phyloP scores from a whole-genome alignment of 768 basidiomycete species.

The Lactarius indigo region DNA sequence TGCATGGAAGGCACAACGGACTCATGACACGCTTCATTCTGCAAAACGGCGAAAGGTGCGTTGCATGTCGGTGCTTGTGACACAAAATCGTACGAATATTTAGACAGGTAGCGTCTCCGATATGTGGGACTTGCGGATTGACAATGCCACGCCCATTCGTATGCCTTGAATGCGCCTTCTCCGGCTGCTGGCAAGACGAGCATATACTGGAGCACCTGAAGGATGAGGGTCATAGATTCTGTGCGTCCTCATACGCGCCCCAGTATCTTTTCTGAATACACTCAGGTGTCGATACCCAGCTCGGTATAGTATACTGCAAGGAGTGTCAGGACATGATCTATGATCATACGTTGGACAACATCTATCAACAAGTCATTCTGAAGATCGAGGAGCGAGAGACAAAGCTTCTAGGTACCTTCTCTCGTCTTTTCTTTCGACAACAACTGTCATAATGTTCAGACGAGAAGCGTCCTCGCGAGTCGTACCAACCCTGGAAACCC shows the following conservation, averaged over 20 bases:
- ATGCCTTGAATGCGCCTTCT: constrained; percentile 67
- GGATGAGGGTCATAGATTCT: constrained; percentile 57
- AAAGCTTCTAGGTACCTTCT: constrained; percentile 51
- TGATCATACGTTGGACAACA: constrained; percentile 47
- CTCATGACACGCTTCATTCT: constrained; percentile 45
- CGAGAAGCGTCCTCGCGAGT: constrained; percentile 41
- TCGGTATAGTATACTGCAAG: constrained; percentile 72
- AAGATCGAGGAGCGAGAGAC: constrained; percentile 59
- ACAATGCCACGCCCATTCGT: constrained; percentile 62
- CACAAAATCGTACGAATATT: neutral
- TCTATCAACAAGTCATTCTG: constrained; percentile 44
- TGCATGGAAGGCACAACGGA: constrained; percentile 50
- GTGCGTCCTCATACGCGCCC: constrained; percentile 41
- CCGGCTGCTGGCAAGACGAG: constrained; percentile 63
- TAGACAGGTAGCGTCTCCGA: constrained; percentile 51
- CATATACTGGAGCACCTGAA: constrained; percentile 60
- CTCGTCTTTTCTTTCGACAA: constrained; percentile 24
- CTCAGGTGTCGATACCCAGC: constrained; percentile 67
- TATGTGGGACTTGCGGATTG: constrained; percentile 57
- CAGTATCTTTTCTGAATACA: neutral
- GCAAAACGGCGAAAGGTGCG: constrained; percentile 66
- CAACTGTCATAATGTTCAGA: constrained; percentile 21
- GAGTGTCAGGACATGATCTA: constrained; percentile 76
- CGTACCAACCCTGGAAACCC: constrained; percentile 50
- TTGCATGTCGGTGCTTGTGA: neutral